Evolutionary conservation across 345 rosid genomes (phyloP).

Genomic region (Tarenaya hassleriana): DNA sequence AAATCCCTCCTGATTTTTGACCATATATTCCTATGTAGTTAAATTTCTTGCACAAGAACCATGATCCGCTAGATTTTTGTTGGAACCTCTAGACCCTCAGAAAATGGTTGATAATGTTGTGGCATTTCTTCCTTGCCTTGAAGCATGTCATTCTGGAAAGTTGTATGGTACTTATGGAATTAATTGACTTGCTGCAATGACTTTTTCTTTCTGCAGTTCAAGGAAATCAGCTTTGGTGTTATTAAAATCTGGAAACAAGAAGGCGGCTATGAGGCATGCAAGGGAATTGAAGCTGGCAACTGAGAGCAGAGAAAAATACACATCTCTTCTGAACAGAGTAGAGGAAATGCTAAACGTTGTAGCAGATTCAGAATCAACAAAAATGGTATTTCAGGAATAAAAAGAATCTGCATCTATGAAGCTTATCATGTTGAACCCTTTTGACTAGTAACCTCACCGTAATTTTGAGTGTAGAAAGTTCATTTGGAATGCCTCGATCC

Average conservation of each 20-base stretch:
- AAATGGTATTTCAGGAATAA: conserved; percentile 42
- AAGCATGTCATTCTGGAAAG: neutral
- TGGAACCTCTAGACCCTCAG: too few species aligned
- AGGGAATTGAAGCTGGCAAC: conserved; percentile 57
- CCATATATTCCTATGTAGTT: neutral
- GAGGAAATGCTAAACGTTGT: conserved; percentile 63
- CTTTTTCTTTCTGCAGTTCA: conserved; percentile 37
- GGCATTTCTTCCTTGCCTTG: too few species aligned
- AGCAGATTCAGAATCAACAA: conserved; percentile 64
- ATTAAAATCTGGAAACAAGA: conserved; percentile 70
- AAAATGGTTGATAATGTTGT: too few species aligned
- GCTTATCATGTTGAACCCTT: conserved; percentile 8
- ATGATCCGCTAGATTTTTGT: neutral
- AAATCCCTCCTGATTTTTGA: conserved; percentile 24
- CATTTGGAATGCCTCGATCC: neutral
- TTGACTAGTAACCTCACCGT: neutral
- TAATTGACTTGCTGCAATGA: neutral
- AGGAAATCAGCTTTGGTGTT: conserved; percentile 57
- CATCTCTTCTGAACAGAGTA: conserved; percentile 68
- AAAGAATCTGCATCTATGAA: neutral
- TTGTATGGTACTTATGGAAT: neutral
- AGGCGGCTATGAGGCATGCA: conserved; percentile 63
- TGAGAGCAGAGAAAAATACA: conserved; percentile 67
- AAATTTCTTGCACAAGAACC: conserved; percentile 3
- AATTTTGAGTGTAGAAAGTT: neutral